Evolutionary conservation across 495 filamentous ascomycete species (phyloP).

Genomic region (Baudoinia panamericana): DNA sequence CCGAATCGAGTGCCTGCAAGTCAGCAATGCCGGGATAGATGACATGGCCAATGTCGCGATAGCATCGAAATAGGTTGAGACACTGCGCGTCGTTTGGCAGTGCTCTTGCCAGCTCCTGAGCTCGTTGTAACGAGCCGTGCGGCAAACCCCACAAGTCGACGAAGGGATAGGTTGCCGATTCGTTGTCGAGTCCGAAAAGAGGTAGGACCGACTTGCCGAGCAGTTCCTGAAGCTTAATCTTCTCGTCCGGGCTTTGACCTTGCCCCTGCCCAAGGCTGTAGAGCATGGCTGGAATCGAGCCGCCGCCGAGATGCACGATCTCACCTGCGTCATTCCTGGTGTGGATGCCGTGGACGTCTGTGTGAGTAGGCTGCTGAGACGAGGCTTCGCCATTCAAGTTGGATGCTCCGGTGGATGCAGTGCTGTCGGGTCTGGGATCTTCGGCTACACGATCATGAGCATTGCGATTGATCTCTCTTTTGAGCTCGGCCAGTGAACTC

Average conservation of each 20-base stretch:
- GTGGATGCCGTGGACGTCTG: constrained; percentile 34
- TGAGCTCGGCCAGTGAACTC: constrained; percentile 25
- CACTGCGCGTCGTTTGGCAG: constrained; percentile 53
- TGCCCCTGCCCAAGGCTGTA: constrained; percentile 48
- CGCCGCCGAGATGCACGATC: constrained; percentile 45
- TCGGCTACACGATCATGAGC: no score
- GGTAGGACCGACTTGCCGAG: constrained; percentile 67
- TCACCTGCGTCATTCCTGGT: constrained; percentile 39
- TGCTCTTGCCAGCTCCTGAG: constrained; percentile 57
- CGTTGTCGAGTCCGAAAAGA: constrained; percentile 70
- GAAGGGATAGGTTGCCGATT: constrained; percentile 69
- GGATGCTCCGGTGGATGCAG: constrained; percentile 21
- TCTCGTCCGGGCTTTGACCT: constrained; percentile 36
- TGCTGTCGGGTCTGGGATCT: constrained; percentile 2
- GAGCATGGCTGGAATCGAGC: constrained; percentile 47
- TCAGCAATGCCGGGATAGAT: constrained; percentile 71
- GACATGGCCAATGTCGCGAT: constrained; percentile 63
- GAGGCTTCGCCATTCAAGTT: neutral
- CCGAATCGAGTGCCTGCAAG: constrained; percentile 49
- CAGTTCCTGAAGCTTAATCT: constrained; percentile 33
- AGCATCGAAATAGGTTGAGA: constrained; percentile 56
- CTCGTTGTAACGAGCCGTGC: constrained; percentile 56
- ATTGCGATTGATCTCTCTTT: constrained; percentile 23
- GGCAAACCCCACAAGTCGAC: constrained; percentile 46
- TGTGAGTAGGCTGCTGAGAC: constrained; percentile 4